phyloP scores from a whole-genome alignment of 306 rosid species.

The Calophaca sinica region DNA sequence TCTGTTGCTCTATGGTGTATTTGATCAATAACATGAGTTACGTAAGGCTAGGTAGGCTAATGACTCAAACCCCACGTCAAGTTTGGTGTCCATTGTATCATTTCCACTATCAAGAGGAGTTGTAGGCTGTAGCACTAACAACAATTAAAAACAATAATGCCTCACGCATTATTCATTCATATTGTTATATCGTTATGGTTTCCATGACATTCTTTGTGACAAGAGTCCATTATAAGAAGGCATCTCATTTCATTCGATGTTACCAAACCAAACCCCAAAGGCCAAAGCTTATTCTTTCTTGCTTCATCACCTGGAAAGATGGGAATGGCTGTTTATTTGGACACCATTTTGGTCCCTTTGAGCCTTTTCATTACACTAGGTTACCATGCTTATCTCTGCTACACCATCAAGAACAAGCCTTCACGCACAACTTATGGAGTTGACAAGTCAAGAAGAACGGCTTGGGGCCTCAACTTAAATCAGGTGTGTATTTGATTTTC shows the following conservation, averaged over 20 bases:
- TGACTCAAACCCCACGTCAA: slow-evolving; percentile 50
- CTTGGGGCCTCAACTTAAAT: slow-evolving; percentile 63
- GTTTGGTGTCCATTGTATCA: slow-evolving; percentile 53
- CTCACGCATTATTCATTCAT: slow-evolving; percentile 33
- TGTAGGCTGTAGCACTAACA: slow-evolving; percentile 40
- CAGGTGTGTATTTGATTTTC: slow-evolving; percentile 31
- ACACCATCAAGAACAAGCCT: slow-evolving; percentile 68
- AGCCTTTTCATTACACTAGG: slow-evolving; percentile 66
- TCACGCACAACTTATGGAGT: slow-evolving; percentile 65
- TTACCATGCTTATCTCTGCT: slow-evolving; percentile 78
- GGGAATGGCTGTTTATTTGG: slow-evolving; percentile 58
- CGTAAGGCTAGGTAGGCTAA: background rate
- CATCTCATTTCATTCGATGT: background rate
- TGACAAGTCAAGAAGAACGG: slow-evolving; percentile 53
- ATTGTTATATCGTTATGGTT: slow-evolving; percentile 25
- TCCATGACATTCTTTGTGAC: background rate
- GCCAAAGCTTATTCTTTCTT: background rate
- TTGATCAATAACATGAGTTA: background rate
- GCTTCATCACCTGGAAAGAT: slow-evolving; percentile 45
- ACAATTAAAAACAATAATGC: slow-evolving; percentile 11
- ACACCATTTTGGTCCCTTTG: slow-evolving; percentile 66
- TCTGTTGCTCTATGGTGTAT: too few species aligned
- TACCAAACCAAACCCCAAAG: slow-evolving; percentile 13
- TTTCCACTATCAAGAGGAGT: slow-evolving; percentile 49
- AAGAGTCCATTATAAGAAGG: slow-evolving; percentile 43